Base-by-base conservation (phyloP, 1,139 yeast species). In the Barnettozyma hawaiiensis region DNA sequence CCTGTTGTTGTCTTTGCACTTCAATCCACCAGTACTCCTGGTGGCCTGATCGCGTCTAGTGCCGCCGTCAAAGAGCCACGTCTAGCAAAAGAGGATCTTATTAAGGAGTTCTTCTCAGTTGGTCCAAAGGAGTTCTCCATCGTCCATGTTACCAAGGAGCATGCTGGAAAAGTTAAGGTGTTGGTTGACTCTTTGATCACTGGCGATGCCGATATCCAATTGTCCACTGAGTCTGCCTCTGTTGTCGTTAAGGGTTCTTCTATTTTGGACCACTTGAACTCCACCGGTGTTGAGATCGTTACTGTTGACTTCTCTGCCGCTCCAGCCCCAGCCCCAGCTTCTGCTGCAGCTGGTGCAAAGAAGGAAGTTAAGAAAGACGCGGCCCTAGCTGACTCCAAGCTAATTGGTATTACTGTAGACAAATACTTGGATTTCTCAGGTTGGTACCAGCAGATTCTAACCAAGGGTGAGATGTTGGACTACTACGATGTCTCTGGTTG, bases 401-500 rank as follows among this genome's bases (percentile, higher is more conserved):
- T 92, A 59, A 87, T 92, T 55, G 98, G 98, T 65, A 90, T 94
- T 62, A 94, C 97, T 37, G 95, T 85, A 41, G 96, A 89, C 65
- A 94, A 92, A 70, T 76, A 81, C 49, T 73, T 78, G 59, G 98
- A 94, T 62, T 94, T 94, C 73, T 80, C 98, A 48, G 80, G 89
- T 42, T 94, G 99, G 99, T 94, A 92, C 71, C 89, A 90, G 53
- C 97, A 94, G 71, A 84, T 94, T 47, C 75, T 89, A 51, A 84
- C 92, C 58, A 94, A 94, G 71, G 95, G 96, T 66, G 98, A 94
- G 67, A 86, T 94, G 95, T 75, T 94, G 61, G 98, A 94, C 65
- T 94, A 94, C 71, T 92, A 94, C 61, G 98, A 94, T 63, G 97
- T 94, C 43, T 90, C 97, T 35, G 99, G 99, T 54, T 94, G 99